Base-by-base conservation (phyloP, 441 rosid genomes). In the Aquilaria agallochum region DNA sequence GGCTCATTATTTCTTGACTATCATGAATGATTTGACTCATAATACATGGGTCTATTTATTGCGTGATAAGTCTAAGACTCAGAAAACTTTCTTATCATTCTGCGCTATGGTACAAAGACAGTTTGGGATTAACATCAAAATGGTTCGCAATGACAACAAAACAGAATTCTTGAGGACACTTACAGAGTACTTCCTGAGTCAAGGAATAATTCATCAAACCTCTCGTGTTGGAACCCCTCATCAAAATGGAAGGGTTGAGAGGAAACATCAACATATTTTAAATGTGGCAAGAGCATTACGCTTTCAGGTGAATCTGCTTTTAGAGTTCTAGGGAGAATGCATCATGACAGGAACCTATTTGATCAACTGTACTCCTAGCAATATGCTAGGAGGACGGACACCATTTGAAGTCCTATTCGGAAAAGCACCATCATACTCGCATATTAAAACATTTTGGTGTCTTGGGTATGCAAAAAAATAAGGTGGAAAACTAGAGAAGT, bases 341-440 rank as follows among this genome's bases (percentile, higher is more conserved):
- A 27, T 53, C 3, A 33, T 61, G 0, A 36, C 66, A 6, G 51
- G 46, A 1, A 27, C 53, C 0, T 34, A 68, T 31, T 20, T 65
- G 11, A 65, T 65, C 2, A 50, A 65, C 13, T 2, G 32, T 1
- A 65, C 11, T 4, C 56, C 62, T 1, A 2, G 34, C 3, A 5
- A 31, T 2, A 1, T 56, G 1, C 20, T 65, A 3, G 3, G 31
- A 0, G 27, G 30, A 8, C 55, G 60, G 9, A 44, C 59, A 0
- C 72, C 72, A 0, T 68, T 11, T 5, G 53, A 68, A 9, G 4
- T 68, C 2, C 8, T 68, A 0, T 61, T 47, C 44, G 34, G 46
- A 4, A 11, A 53, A 5, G 0, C 8, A 0, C 65, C 61, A 1
- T 12, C 50, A 0, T 53, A 14, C 20, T 9, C 5, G 0, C 48